Evolutionary conservation across 306 rosid species (phyloP).

Genomic region (Lotus japonicus): DNA sequence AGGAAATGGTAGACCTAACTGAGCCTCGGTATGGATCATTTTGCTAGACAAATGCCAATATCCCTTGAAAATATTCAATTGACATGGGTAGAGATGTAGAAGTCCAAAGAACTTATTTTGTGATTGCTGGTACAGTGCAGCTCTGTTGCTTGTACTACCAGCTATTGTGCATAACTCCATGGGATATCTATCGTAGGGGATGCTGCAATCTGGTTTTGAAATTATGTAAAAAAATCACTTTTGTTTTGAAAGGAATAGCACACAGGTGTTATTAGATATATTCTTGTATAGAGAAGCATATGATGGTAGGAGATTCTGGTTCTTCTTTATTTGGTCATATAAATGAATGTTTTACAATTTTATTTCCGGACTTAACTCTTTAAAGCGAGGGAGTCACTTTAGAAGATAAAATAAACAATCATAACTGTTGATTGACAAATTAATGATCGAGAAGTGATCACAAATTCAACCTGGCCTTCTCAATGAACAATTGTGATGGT

Average conservation of each 20-base stretch:
- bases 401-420: too few species aligned
- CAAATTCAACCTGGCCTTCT: too few species aligned
- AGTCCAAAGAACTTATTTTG: too few species aligned
- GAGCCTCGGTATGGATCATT: constrained; percentile 90
- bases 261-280: constrained; percentile 14
- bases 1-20: constrained; percentile 74
- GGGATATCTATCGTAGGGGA: constrained; percentile 2
- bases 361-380: background rate
- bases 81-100: too few species aligned
- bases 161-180: background rate
- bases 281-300: constrained; percentile 50
- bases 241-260: constrained; percentile 19
- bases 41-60: constrained; percentile 39
- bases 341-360: constrained; percentile 8
- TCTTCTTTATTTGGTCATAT: constrained; percentile 14
- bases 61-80: constrained; percentile 31
- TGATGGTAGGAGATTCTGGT: constrained; percentile 23
- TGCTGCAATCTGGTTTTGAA: constrained; percentile 19
- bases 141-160: background rate
- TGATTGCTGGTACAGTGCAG: too few species aligned
- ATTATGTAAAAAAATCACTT: background rate
- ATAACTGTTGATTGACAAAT: too few species aligned
- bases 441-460: too few species aligned
- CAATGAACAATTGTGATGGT: too few species aligned
- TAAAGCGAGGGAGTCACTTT: too few species aligned